Evolutionary conservation across 2,329 filamentous ascomycete genomes (phyloP).

Genomic region (Penicillium nordicum): DNA sequence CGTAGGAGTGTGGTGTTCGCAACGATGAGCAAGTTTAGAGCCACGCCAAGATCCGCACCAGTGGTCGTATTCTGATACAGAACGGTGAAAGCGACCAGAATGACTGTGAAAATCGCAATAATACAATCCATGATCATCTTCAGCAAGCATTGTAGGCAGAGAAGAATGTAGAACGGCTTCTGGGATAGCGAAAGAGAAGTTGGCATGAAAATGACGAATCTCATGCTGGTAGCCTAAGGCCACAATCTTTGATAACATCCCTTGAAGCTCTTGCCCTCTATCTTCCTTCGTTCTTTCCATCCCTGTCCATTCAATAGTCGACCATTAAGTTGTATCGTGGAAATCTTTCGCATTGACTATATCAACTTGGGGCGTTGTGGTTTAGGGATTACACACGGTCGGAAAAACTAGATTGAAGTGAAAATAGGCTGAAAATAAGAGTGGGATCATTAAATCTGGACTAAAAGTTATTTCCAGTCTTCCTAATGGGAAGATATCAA

Average conservation of each 20-base stretch:
- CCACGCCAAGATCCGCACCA: neutral
- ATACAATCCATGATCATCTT: neutral
- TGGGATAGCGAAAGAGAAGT: neutral
- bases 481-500: neutral
- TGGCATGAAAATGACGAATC: too few species aligned
- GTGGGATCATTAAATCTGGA: neutral
- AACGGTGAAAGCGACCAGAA: neutral
- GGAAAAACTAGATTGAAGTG: too few species aligned
- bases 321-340: neutral
- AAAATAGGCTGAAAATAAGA: too few species aligned
- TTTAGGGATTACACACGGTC: constrained; percentile 30
- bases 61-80: neutral
- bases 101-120: neutral
- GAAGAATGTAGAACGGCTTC: neutral
- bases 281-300: too few species aligned
- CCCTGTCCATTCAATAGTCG: neutral
- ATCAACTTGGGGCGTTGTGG: constrained; percentile 33
- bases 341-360: too few species aligned
- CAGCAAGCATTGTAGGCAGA: neutral
- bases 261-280: too few species aligned
- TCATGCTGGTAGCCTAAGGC: too few species aligned
- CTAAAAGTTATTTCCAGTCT: neutral
- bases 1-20: constrained; percentile 3
- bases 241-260: too few species aligned
- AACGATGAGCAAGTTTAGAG: constrained; percentile 6